Base-by-base conservation (phyloP, 495 filamentous ascomycete species). In the Tuber indicum region DNA sequence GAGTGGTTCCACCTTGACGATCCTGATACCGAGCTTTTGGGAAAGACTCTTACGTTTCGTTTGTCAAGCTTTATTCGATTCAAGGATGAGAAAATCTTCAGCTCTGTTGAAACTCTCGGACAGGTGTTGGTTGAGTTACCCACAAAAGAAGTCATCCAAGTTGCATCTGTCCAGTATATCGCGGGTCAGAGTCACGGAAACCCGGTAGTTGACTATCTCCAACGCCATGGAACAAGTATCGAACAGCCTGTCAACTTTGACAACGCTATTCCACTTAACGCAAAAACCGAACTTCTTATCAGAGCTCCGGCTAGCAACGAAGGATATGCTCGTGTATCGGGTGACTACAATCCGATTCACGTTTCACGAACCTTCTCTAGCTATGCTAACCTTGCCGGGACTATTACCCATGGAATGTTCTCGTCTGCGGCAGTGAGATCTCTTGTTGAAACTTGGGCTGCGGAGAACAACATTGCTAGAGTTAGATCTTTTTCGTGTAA, bases 401-500 rank as follows among this genome's bases (percentile, higher is more conserved):
- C 95, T 44, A 99, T 99, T 84, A 98, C 95, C 3, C 95, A 99
- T 84, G 96, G 96, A 76, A 99, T 99, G 96, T 99, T 98, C 88
- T 93, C 94, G 8, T 98, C 95, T 86, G 96, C 96, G 74, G 94
- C 96, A 36, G 96, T 98, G n/a, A 91, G 96, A 73, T 94, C 93
- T 84, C 86, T 98, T n/a, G 95, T 99, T 9, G 96, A 98, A 87
- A 98, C 95, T 17, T 98, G 96, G 96, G 96, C 96, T 43, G 96
- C 96, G 26, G 96, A 98, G 86, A 99, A 98, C 86, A 95, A 98
- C 84, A 90, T 98, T 79, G 95, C 96, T 72, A 96, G 96, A 78
- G 96, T 99, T 71, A 91, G 96, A 79, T 97, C 95, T 81, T 99
- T 96, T 89, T 93, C 96, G 84, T 94, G 94, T 77, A 93, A 91